Conservation (phyloP, 78 protist species). For the Dictyostelium citrinum region DNA sequence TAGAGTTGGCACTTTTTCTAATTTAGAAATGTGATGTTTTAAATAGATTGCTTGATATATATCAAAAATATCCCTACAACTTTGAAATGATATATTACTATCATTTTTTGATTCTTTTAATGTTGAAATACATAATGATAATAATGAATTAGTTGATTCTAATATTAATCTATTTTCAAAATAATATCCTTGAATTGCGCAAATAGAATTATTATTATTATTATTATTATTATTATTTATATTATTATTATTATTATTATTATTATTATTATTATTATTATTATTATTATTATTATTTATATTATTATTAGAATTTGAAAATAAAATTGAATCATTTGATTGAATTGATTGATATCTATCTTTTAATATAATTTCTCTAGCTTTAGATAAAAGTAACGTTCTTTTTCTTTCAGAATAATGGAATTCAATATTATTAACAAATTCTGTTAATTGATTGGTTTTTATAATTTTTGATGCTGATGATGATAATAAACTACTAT, state of each 20-base stretch:
- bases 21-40: not conserved
- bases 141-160: not conserved
- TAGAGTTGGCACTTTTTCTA: not conserved
- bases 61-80: slow-evolving; percentile 58
- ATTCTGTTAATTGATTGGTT: not conserved
- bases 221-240: not conserved
- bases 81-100: slow-evolving; percentile 17
- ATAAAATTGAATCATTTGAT: slow-evolving; percentile 19
- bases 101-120: slow-evolving; percentile 1
- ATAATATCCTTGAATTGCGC: slow-evolving; percentile 25
- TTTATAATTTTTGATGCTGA: not conserved
- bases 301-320: not conserved
- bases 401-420: slow-evolving; percentile 64
- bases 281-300: not conserved
- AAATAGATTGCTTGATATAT: slow-evolving; percentile 13
- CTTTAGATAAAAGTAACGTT: not conserved
- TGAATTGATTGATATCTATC: slow-evolving; percentile 30
- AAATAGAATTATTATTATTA: not conserved
- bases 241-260: not conserved
- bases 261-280: not conserved
- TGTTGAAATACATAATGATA: not conserved
- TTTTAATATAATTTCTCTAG: slow-evolving; percentile 32
- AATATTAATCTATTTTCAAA: slow-evolving; percentile 29
- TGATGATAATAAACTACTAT: too few relatives aligned
- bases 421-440: slow-evolving; percentile 30